A percentile compares a stretch with the other conserved stretches of the same genome.
Conservation (phyloP, 2,329 filamentous ascomycete species). For the Diaporthe vexans region DNA sequence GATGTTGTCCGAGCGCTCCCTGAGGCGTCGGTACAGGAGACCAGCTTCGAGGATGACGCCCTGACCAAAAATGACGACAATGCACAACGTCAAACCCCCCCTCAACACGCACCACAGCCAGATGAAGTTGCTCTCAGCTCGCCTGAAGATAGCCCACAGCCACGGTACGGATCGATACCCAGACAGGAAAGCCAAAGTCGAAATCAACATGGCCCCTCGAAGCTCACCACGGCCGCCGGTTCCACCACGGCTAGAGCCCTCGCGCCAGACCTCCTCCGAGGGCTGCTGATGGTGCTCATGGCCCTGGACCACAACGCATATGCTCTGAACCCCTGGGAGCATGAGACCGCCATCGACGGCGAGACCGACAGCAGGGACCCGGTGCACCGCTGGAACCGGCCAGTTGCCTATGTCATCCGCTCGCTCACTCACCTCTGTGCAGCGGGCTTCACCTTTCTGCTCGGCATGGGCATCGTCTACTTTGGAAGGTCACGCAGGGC, state of each 20-base stretch:
- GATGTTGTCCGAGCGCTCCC: constrained; percentile 36
- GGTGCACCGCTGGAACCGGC: constrained; percentile 55
- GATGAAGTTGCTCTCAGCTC: background rate
- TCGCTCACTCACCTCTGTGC: constrained; percentile 61
- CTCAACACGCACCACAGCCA: background rate
- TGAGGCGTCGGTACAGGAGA: constrained; percentile 43
- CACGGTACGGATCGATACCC: constrained; percentile 20
- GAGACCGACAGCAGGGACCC: constrained; percentile 53
- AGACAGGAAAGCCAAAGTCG: background rate
- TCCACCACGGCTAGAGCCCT: constrained; percentile 50
- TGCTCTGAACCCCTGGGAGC: constrained; percentile 56
- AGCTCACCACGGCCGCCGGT: constrained; percentile 25
- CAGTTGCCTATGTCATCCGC: constrained; percentile 55
- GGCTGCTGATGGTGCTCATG: constrained; percentile 61
- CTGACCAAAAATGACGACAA: constrained; percentile 26
- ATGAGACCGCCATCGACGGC: constrained; percentile 54
- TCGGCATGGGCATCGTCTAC: constrained; percentile 61
- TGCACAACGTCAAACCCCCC: background rate
- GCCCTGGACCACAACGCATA: constrained; percentile 59
- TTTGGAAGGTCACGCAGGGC: constrained; percentile 57
- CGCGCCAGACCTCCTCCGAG: constrained; percentile 60
- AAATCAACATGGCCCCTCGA: background rate
- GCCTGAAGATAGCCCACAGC: too few relatives aligned
- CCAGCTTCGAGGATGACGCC: constrained; percentile 42
- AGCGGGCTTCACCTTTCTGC: constrained; percentile 60